phyloP scores from a whole-genome alignment of 345 rosid genomes.

The Aquilaria malaccensis region DNA sequence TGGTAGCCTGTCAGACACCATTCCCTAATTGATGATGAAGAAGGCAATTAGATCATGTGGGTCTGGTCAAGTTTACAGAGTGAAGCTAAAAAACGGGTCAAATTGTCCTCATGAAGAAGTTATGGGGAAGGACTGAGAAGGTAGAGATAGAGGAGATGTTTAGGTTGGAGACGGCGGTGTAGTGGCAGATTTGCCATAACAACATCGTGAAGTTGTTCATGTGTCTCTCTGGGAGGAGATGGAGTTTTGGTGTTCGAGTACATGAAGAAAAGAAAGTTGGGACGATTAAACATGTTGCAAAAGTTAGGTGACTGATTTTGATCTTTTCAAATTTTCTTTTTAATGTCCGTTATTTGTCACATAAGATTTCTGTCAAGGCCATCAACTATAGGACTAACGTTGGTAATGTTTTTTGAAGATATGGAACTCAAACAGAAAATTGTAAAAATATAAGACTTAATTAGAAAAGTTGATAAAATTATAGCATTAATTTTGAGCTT shows the following conservation, averaged over 20 bases:
- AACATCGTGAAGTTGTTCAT: conserved; percentile 55
- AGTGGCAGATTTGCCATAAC: conserved; percentile 56
- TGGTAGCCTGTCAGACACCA: conserved; percentile 45
- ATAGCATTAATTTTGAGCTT: no score
- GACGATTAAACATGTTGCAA: neutral
- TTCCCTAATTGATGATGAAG: conserved; percentile 32
- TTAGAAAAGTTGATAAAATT: no score
- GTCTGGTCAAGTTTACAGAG: conserved; percentile 58
- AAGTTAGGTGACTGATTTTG: no score
- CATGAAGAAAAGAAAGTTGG: conserved; percentile 74
- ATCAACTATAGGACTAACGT: no score
- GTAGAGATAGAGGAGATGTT: conserved; percentile 28
- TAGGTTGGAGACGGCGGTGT: conserved; percentile 46
- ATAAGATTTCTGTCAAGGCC: no score
- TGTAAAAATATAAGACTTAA: no score
- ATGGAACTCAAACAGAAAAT: no score
- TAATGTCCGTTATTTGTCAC: no score
- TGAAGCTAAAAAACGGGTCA: conserved; percentile 40
- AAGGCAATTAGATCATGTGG: conserved; percentile 60
- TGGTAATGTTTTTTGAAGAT: no score
- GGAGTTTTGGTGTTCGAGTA: conserved; percentile 53
- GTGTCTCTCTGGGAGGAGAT: conserved; percentile 40
- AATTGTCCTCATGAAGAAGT: conserved; percentile 58
- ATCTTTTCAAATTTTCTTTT: no score
- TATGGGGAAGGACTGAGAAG: conserved; percentile 25